Evolutionary conservation across 208 protist genomes (phyloP), one percentile per base, ranked within the genome.

Genomic region (Vickermania spadyakhi): DNA sequence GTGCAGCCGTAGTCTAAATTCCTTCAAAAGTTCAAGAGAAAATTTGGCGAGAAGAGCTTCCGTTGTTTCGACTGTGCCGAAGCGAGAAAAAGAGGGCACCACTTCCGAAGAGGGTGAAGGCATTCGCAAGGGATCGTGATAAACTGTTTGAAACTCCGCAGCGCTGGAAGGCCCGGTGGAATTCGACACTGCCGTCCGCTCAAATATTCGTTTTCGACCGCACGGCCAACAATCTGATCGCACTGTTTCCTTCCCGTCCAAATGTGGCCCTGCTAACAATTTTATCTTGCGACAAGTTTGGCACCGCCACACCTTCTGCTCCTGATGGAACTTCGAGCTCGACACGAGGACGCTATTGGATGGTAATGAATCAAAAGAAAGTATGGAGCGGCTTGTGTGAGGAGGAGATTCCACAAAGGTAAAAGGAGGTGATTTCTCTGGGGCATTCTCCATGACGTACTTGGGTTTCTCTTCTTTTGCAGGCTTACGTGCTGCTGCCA

Each of bases 151-250:
- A n/a, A n/a, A n/a, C n/a, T n/a, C n/a, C n/a, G n/a, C n/a, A n/a
- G n/a, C n/a, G n/a, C n/a, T n/a, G n/a, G n/a, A n/a, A n/a, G n/a
- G n/a, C n/a, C n/a, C n/a, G n/a, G n/a, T n/a, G n/a, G n/a, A n/a
- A n/a, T n/a, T n/a, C n/a, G n/a, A n/a, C 31, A n/a, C n/a, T n/a
- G n/a, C n/a, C n/a, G n/a, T n/a, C n/a, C n/a, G 60, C 22, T 57
- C 25, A 66, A 84, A 84, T 14, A 60, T 75, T 11, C 58, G 53
- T 64, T 85, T 85, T 29, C 59, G 65, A 1, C 58, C 79, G 60
- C 79, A 85, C 31, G 75, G 72, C 79, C 74, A 81, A 64, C 79
- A 85, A 52, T 85, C 79, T 18, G 67, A 74, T 25, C 79, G 70
- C 25, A 85, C 72, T 1, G 59, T 67, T 1, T 23, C 69, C 62